Evolutionary conservation across 139 green algal species (phyloP), one percentile per base, ranked within the genome.

Genomic region (Chlamydomonas sp.): DNA sequence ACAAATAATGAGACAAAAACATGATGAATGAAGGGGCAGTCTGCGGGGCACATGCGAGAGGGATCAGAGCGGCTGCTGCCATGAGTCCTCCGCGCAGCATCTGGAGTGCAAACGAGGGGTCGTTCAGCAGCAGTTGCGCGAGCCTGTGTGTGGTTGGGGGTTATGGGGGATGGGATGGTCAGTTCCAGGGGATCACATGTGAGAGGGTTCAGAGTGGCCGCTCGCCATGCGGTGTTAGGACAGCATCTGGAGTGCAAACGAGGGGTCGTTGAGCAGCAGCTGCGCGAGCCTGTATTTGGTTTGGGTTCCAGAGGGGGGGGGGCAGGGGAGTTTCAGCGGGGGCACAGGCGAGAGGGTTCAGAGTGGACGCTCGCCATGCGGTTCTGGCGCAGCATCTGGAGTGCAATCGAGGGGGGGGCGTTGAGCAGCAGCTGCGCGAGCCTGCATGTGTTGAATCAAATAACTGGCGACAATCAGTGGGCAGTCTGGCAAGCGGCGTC

Each of bases 261-360:
- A 6, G 10, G 59, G 10, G 3, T 73, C 65, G 0, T 70, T 73
- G 4, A 78, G 66, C 65, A 79, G 58, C 70, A 86, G 61, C 72
- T 96, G 88, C 2, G 84, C 76, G 36, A 93, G 70, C 3, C 71
- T 70, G n/a, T n/a, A n/a, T n/a, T n/a, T n/a, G n/a, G n/a, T n/a
- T n/a, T n/a, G n/a, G n/a, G n/a, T n/a, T n/a, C n/a, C n/a, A n/a
- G n/a, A n/a, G n/a, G n/a, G n/a, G n/a, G n/a, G n/a, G n/a, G n/a
- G n/a, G n/a, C n/a, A n/a, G n/a, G n/a, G n/a, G n/a, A n/a, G n/a
- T n/a, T n/a, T n/a, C n/a, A n/a, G n/a, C n/a, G n/a, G n/a, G n/a
- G n/a, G n/a, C 16, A 61, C 24, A 61, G 24, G 50, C 13, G 8
- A 61, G 50, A 8, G 13, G 31, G 50, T 6, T 20, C 5, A 61